A percentile compares a stretch with the other conserved stretches of the same genome.
Evolutionary conservation across 1,139 yeast species (phyloP).

Genomic region (Pichia sp.): DNA sequence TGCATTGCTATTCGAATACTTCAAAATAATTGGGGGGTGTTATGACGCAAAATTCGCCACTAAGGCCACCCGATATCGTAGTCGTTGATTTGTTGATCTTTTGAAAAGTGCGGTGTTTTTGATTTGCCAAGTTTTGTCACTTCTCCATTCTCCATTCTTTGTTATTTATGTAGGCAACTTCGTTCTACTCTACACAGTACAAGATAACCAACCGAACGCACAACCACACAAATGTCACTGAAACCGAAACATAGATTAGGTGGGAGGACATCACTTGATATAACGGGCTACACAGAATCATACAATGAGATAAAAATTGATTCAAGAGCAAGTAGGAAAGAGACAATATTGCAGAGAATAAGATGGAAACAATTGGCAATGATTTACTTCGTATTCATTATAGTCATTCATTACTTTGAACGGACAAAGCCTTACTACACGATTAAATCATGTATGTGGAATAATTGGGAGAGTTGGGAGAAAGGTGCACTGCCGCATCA

Average conservation of each 20-base stretch:
- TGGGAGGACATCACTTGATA: constrained; percentile 1
- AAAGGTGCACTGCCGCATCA: constrained; percentile 40
- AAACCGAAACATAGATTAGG: constrained; percentile 5
- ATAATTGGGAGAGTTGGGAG: constrained; percentile 53
- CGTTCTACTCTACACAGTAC: too few relatives aligned
- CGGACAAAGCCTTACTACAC: constrained; percentile 44
- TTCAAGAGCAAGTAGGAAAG: neutral
- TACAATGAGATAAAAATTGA: neutral
- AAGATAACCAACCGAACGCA: too few relatives aligned
- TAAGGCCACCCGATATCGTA: too few relatives aligned
- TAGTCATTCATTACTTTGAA: constrained; percentile 53
- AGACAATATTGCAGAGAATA: neutral
- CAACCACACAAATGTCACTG: constrained; percentile 6
- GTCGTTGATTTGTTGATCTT: too few relatives aligned
- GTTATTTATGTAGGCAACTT: too few relatives aligned
- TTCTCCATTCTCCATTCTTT: too few relatives aligned
- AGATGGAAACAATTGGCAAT: constrained; percentile 20
- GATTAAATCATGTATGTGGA: constrained; percentile 54
- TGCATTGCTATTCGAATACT: too few relatives aligned
- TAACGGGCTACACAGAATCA: constrained; percentile 1
- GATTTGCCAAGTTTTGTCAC: too few relatives aligned
- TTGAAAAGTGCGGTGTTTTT: too few relatives aligned
- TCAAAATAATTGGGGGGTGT: too few relatives aligned
- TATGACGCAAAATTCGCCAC: too few relatives aligned
- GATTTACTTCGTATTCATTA: constrained; percentile 38